Evolutionary conservation across 1,284 basidiomycete genomes (phyloP), one percentile per base, ranked within the genome.

Genomic region (Ceratobasidium papillatum): DNA sequence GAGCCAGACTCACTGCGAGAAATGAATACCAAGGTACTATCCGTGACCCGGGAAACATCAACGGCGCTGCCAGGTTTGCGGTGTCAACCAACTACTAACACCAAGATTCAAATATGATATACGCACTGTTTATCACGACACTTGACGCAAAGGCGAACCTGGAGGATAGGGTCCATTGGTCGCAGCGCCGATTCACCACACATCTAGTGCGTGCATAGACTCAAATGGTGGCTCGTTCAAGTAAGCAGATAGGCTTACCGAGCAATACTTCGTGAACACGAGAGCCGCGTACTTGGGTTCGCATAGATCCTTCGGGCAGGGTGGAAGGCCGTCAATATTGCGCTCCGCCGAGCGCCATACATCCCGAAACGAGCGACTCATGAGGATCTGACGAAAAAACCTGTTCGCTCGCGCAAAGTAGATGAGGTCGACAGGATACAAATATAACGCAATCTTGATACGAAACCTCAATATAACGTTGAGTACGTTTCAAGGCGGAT

Each of bases 281-380:
- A 75, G 62, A 17, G 56, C 68, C 7, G 75, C 75, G 27, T 73
- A 65, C 41, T 72, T 47, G 22, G 75, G 75, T 32, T 75, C 69
- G 30, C 75, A 73, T 22, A 75, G 25, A 7, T 66, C 59, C 19
- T 65, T 41, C 8, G 75, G 75, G 25, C 75, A 75, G 4, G 75
- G 61, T 19, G 69, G 51, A 45, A 64, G 51, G 9, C 41, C 68
- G 7, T 49, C 43, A 17, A 65, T 63, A 45, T 64, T 72, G 11
- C 22, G 17, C 34, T 59, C 54, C 7, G 75, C 68, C 3, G 52
- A 45, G 7, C 45, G 41, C 75, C 75, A 75, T 8, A 72, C 34
- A 3, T 11, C 3, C 4, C 41, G 14, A 43, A 69, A 56, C 14
- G 51, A 43, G 51, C 64, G 54, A 7, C 51, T 63, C 75, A 75